Conservation (phyloP, 305 asterid genomes). For the Coffea humblotiana region DNA sequence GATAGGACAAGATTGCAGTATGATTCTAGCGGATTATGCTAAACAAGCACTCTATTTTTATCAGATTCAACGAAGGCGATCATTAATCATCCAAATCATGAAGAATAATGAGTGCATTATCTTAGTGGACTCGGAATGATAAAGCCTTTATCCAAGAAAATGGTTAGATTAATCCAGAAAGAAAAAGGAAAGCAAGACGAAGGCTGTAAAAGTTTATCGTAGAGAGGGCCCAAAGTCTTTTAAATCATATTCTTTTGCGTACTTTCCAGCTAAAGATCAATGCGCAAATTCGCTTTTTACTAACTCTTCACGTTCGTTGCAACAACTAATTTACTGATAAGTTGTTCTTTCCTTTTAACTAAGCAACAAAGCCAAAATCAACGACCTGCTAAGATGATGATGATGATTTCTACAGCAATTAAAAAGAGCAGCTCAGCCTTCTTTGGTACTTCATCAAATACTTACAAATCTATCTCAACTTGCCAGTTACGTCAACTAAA, state of each 20-base stretch:
- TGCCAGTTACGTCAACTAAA: conserved; percentile 9
- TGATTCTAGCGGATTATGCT: conserved; percentile 15
- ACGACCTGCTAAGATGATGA: background rate
- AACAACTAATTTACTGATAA: background rate
- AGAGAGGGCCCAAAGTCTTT: conserved; percentile 28
- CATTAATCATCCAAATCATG: conserved; percentile 21
- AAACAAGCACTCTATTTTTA: conserved; percentile 3
- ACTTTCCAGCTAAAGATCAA: conserved; percentile 12
- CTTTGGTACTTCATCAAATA: background rate
- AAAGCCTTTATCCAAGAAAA: conserved; percentile 8
- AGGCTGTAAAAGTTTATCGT: conserved; percentile 14
- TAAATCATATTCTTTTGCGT: background rate
- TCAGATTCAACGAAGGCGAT: conserved; percentile 15
- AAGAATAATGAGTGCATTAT: conserved; percentile 26
- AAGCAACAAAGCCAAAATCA: background rate
- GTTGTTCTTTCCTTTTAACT: background rate
- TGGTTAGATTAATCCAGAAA: conserved; percentile 17
- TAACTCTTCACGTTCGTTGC: conserved; percentile 10
- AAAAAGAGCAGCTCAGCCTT: background rate
- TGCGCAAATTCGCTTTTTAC: background rate
- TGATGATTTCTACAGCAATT: background rate
- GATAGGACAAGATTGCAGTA: conserved; percentile 33
- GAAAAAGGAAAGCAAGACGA: background rate
- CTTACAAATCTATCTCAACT: background rate
- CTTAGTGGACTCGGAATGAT: conserved; percentile 16